Conservation (phyloP, 1,284 basidiomycete genomes). For the Trichosporon ovoides region DNA sequence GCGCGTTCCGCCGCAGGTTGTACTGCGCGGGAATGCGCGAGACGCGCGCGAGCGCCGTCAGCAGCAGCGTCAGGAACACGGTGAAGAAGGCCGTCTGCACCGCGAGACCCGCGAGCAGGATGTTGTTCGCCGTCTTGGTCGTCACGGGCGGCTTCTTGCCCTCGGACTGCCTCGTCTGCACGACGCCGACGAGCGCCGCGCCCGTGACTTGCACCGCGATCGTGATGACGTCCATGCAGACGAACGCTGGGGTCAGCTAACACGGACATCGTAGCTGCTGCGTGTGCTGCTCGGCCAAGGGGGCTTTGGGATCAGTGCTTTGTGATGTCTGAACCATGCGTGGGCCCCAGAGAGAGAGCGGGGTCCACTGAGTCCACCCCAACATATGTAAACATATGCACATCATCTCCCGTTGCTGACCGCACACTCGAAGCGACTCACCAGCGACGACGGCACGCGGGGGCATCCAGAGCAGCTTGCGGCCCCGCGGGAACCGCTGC, state of each 20-base stretch:
- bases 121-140: constrained; percentile 46
- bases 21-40: background rate
- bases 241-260: constrained; percentile 32
- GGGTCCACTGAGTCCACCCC: background rate
- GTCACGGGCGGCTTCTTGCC: constrained; percentile 31
- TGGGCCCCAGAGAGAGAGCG: constrained; percentile 1
- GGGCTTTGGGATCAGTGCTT: background rate
- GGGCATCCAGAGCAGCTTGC: constrained; percentile 28
- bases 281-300: background rate
- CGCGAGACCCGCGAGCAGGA: constrained; percentile 48
- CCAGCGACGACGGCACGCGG: constrained; percentile 33
- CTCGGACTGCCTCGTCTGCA: constrained; percentile 34
- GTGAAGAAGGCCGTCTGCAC: constrained; percentile 32
- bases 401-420: background rate
- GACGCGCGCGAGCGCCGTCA: constrained; percentile 7
- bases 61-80: constrained; percentile 7
- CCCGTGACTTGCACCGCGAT: constrained; percentile 48
- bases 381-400: constrained; percentile 7
- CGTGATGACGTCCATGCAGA: constrained; percentile 41
- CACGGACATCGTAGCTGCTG: background rate
- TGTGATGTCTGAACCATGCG: background rate
- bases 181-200: constrained; percentile 49
- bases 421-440: constrained; percentile 17
- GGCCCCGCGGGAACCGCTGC: constrained; percentile 24
- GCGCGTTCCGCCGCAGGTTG: background rate